Percentiles rank a stretch among this genome's conserved stretches.
Evolutionary conservation across 305 asterid species (phyloP).

Genomic region (Solanum hybrid): DNA sequence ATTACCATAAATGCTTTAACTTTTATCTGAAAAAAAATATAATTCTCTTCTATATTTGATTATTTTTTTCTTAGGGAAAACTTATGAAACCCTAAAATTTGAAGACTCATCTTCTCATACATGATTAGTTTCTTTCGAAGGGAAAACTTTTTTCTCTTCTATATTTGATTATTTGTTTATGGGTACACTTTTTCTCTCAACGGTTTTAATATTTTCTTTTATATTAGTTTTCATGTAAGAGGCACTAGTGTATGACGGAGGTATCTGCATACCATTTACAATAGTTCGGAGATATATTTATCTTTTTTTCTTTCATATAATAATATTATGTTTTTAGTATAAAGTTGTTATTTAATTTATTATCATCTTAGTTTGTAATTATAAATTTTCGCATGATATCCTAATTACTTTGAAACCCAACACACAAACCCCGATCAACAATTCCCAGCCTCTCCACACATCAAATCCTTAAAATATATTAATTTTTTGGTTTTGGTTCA

Average conservation of each 20-base stretch:
- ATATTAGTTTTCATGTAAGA: background rate
- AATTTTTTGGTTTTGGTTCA: background rate
- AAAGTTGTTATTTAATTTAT: too few species aligned
- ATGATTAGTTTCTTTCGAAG: too few species aligned
- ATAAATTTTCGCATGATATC: background rate
- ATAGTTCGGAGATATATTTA: fast-evolving
- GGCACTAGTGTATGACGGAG: background rate
- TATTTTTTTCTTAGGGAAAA: background rate
- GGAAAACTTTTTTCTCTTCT: too few species aligned
- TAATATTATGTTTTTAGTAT: too few species aligned
- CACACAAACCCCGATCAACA: conserved; percentile 1
- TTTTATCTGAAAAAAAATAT: too few species aligned
- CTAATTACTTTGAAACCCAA: background rate
- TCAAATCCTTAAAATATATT: background rate
- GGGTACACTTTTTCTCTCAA: background rate
- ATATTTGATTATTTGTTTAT: too few species aligned
- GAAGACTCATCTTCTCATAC: background rate
- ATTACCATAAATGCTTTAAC: background rate
- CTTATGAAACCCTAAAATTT: background rate
- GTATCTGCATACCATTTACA: background rate
- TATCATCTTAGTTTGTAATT: too few species aligned
- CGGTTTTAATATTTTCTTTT: background rate
- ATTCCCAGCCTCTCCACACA: background rate
- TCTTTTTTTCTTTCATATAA: background rate
- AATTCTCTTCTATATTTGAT: background rate